Evolutionary conservation across 495 filamentous ascomycete species (phyloP).

Genomic region (Hypoxylon trugodes): DNA sequence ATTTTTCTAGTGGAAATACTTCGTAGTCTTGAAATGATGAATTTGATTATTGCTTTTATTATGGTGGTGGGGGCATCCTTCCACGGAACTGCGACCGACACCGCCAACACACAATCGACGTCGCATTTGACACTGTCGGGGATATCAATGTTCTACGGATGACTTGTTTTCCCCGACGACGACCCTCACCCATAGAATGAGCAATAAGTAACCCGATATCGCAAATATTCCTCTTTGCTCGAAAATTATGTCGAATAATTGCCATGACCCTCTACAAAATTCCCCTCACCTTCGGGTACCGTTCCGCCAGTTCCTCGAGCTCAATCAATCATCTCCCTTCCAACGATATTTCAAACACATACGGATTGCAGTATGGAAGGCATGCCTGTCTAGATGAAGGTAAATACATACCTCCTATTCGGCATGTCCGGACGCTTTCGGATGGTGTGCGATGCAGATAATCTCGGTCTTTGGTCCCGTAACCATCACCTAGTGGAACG

Average conservation of each 20-base stretch:
- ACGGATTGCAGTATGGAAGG: background rate
- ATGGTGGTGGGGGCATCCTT: background rate
- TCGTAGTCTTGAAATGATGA: background rate
- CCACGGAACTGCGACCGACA: constrained; percentile 22
- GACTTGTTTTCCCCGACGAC: background rate
- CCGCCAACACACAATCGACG: constrained; percentile 8
- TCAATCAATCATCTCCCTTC: background rate
- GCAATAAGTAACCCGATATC: background rate
- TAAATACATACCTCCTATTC: background rate
- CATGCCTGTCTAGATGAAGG: background rate
- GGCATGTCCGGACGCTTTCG: background rate
- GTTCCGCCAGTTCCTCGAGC: background rate
- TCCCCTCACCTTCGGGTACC: constrained; percentile 1
- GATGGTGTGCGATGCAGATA: background rate
- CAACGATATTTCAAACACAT: background rate
- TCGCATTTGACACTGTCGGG: constrained; percentile 13
- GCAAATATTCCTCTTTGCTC: background rate
- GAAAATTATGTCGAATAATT: background rate
- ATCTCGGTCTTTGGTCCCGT: background rate
- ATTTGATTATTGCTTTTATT: background rate
- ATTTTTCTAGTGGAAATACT: background rate
- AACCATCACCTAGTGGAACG: background rate
- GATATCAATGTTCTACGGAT: background rate
- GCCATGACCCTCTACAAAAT: background rate
- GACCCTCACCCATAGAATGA: background rate